phyloP scores from a whole-genome alignment of 352 stramenopile species.

The Aphanomyces stellatus region DNA sequence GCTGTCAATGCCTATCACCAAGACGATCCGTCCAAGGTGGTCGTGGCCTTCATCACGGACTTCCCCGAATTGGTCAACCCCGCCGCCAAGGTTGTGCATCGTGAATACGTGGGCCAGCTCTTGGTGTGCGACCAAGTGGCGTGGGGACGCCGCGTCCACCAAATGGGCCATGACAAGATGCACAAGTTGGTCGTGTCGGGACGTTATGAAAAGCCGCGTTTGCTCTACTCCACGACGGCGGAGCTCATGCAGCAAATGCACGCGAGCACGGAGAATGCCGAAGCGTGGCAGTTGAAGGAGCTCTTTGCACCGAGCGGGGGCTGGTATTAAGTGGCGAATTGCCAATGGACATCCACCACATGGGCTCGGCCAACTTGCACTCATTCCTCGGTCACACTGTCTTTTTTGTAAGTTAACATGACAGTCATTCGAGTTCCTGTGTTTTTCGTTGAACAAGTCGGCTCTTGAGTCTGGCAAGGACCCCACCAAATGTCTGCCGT shows the following conservation, averaged over 20 bases:
- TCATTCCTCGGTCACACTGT: too few species aligned
- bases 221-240: not conserved
- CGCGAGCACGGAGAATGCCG: not conserved
- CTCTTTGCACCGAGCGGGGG: not conserved
- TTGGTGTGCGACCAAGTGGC: not conserved
- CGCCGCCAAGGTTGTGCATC: not conserved
- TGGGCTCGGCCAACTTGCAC: not conserved
- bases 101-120: not conserved
- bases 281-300: not conserved
- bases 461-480: too few species aligned
- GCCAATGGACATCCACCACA: not conserved
- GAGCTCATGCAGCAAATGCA: slow-evolving; percentile 8
- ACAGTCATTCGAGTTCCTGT: too few species aligned
- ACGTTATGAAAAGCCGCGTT: not conserved
- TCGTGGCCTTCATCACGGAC: slow-evolving; percentile 1
- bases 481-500: too few species aligned
- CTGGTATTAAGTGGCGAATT: not conserved
- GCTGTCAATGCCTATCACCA: not conserved
- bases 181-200: not conserved
- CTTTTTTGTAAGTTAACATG: too few species aligned
- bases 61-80: not conserved
- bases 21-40: not conserved
- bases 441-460: too few species aligned
- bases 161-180: not conserved
- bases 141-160: not conserved